phyloP scores from a whole-genome alignment of 768 basidiomycete species.

The Calvatia gigantea region DNA sequence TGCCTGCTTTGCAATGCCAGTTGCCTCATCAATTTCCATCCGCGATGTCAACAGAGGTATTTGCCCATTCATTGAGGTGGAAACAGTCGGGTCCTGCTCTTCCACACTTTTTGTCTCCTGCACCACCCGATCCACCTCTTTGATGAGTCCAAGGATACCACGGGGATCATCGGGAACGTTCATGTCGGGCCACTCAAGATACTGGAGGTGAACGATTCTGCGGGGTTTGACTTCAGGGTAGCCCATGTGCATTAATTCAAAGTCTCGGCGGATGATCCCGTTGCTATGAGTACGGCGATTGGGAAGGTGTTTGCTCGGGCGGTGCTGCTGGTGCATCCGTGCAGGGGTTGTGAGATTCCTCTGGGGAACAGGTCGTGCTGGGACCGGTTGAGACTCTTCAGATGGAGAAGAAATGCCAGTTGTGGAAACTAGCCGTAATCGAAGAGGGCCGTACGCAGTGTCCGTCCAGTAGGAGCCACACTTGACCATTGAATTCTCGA shows the following conservation, averaged over 20 bases:
- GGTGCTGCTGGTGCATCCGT: slow-evolving; percentile 21
- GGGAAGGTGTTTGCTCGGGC: slow-evolving; percentile 12
- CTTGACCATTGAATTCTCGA: slow-evolving; percentile 85
- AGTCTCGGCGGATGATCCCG: slow-evolving; percentile 55
- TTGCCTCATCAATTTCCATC: slow-evolving; percentile 45
- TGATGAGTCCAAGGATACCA: slow-evolving; percentile 70
- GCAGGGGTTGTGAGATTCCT: slow-evolving; percentile 10
- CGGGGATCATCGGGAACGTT: slow-evolving; percentile 86
- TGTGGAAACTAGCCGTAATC: slow-evolving; percentile 45
- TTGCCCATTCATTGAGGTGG: slow-evolving; percentile 3
- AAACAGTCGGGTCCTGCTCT: slow-evolving; percentile 8
- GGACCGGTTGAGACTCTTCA: slow-evolving; percentile 23
- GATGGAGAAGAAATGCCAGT: slow-evolving; percentile 26
- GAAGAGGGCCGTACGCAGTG: slow-evolving; percentile 66
- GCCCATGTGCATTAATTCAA: slow-evolving; percentile 61
- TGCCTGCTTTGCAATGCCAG: slow-evolving; percentile 54
- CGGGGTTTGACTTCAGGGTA: slow-evolving; percentile 60
- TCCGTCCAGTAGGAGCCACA: slow-evolving; percentile 89
- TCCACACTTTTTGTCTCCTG: slow-evolving; percentile 26
- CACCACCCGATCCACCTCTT: slow-evolving; percentile 55
- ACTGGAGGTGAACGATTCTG: slow-evolving; percentile 85
- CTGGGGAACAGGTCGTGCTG: slow-evolving; percentile 22
- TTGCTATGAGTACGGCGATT: background rate
- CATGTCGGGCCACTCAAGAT: slow-evolving; percentile 94
- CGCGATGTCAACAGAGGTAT: slow-evolving; percentile 6